Percentiles rank a stretch among this genome's conserved stretches.
Conservation (phyloP, 2,329 filamentous ascomycete genomes). For the Fusarium sp. region DNA sequence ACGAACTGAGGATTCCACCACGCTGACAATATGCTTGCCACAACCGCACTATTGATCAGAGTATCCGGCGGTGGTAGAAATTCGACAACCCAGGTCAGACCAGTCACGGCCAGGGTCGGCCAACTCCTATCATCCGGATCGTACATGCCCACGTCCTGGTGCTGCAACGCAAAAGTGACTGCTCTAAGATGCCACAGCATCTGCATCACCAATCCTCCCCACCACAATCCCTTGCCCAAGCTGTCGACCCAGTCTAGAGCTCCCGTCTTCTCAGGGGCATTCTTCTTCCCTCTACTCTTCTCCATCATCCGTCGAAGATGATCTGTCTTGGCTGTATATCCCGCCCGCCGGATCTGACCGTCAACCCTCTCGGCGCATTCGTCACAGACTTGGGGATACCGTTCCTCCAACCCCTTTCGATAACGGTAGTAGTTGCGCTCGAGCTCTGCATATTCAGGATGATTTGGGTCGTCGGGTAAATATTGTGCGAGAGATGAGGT, state of each 20-base stretch:
- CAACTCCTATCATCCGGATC: conserved; percentile 52
- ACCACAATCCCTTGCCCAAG: conserved; percentile 64
- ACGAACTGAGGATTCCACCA: conserved; percentile 81
- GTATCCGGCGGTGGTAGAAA: conserved; percentile 59
- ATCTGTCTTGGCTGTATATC: conserved; percentile 88
- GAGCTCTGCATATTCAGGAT: conserved; percentile 78
- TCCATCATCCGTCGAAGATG: conserved; percentile 83
- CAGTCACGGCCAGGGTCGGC: conserved; percentile 21
- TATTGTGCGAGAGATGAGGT: conserved; percentile 85
- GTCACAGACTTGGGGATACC: conserved; percentile 91
- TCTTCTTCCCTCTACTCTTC: conserved; percentile 63
- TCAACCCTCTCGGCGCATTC: conserved; percentile 83
- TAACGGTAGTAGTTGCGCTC: conserved; percentile 80
- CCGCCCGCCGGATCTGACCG: conserved; percentile 76
- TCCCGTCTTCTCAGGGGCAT: conserved; percentile 50
- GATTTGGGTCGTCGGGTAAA: conserved; percentile 73
- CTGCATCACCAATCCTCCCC: conserved; percentile 62
- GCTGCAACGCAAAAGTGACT: conserved; percentile 48
- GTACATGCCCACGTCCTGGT: conserved; percentile 51
- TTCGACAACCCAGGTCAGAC: conserved; percentile 34
- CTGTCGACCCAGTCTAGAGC: conserved; percentile 60
- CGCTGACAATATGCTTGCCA: conserved; percentile 65
- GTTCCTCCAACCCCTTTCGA: conserved; percentile 79
- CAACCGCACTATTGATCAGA: conserved; percentile 64
- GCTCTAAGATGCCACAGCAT: conserved; percentile 65